These are phyloP conservation scores for Geosmithia flava DNA, from an alignment of 2,329 filamentous ascomycete species.

Conservation along the genomic window DNA sequence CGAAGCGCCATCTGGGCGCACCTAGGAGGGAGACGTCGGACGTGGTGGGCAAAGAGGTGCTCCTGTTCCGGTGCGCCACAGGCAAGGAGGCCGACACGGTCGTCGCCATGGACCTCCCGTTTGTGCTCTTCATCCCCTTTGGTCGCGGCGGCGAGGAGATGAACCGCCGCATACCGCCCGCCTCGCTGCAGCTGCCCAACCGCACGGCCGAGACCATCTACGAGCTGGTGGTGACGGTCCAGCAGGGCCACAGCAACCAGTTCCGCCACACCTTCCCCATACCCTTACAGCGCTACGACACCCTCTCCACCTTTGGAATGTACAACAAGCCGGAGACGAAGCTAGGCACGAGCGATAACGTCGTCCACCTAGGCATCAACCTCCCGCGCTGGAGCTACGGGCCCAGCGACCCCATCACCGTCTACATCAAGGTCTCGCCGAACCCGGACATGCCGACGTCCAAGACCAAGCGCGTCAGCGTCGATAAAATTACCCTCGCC, in stretches of 20 bases:
- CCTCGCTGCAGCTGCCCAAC: constrained; percentile 79
- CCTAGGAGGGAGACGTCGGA: constrained; percentile 85
- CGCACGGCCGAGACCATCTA: constrained; percentile 96
- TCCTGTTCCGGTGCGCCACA: constrained; percentile 75
- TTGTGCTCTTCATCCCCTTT: constrained; percentile 94
- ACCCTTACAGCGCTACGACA: constrained; percentile 87
- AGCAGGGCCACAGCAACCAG: constrained; percentile 77
- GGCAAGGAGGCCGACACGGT: constrained; percentile 81
- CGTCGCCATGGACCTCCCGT: constrained; percentile 91
- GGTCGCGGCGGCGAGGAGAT: constrained; percentile 83
- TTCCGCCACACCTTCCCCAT: constrained; percentile 88
- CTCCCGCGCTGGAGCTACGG: constrained; percentile 95
- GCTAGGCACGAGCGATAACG: constrained; percentile 74
- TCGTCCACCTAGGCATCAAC: constrained; percentile 85
- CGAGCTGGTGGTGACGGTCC: constrained; percentile 89
- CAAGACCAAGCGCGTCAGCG: constrained; percentile 85
- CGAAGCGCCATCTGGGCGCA: constrained; percentile 82
- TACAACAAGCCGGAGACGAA: constrained; percentile 92
- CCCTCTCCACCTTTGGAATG: constrained; percentile 96
- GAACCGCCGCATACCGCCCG: constrained; percentile 80
- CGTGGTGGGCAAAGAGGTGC: constrained; percentile 89
- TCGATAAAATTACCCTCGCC: constrained; percentile 83
- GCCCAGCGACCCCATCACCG: constrained; percentile 84
- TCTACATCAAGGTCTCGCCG: constrained; percentile 88
- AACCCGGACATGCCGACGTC: constrained; percentile 81